These are phyloP conservation scores for Calonectria multiphialidica DNA, from an alignment of 2,329 filamentous ascomycete genomes.

Conservation along the genomic window DNA sequence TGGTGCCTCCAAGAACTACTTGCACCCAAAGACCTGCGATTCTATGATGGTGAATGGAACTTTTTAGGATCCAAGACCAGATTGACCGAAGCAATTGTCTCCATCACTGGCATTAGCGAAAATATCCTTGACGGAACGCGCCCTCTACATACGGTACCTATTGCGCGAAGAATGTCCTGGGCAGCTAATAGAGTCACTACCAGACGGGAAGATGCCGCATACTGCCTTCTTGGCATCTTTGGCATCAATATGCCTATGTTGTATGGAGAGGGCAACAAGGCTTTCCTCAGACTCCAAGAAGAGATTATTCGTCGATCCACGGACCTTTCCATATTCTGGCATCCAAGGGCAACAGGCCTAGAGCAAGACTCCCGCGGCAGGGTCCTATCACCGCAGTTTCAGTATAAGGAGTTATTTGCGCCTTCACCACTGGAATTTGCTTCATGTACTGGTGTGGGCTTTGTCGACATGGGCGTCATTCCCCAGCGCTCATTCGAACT, in stretches of 20 bases:
- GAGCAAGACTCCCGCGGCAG: not conserved
- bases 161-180: not conserved
- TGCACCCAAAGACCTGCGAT: not conserved
- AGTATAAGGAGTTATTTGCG: not conserved
- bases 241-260: not conserved
- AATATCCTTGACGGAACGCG: not conserved
- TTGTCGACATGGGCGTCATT: not conserved
- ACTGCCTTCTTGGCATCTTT: not conserved
- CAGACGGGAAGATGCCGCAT: not conserved
- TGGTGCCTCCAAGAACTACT: conserved; percentile 1
- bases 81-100: not conserved
- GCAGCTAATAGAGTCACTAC: not conserved
- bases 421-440: not conserved
- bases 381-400: not conserved
- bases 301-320: not conserved
- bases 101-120: not conserved
- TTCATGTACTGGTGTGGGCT: not conserved
- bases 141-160: not conserved
- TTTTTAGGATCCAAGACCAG: not conserved
- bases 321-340: conserved; percentile 1
- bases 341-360: not conserved
- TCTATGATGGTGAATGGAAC: not conserved
- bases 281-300: not conserved
- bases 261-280: not conserved
- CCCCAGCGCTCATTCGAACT: not conserved